Conservation (phyloP, 208 protist species). For the Leishmania gerbilli region DNA sequence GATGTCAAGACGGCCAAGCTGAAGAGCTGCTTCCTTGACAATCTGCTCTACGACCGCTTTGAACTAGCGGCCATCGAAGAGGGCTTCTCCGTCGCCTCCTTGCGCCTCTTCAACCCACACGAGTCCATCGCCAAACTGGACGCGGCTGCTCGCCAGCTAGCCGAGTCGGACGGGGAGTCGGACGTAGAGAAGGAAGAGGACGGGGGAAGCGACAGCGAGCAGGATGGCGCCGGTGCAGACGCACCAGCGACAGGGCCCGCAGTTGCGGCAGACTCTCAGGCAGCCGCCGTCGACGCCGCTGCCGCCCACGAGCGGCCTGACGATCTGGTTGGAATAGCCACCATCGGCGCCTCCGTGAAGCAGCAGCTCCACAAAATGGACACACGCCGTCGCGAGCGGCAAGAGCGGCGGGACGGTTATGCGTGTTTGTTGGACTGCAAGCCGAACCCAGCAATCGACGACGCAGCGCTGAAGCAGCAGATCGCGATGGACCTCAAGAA, state of each 20-base stretch:
- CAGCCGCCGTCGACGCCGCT: neutral
- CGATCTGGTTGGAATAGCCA: neutral
- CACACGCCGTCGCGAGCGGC: conserved; percentile 77
- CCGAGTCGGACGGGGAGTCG: conserved; percentile 37
- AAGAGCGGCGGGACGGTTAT: conserved; percentile 68
- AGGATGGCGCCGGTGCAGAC: neutral
- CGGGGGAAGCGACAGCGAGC: conserved; percentile 16
- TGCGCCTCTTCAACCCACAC: conserved; percentile 81
- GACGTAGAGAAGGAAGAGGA: conserved; percentile 18
- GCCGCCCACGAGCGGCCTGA: conserved; percentile 9
- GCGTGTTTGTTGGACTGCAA: conserved; percentile 60
- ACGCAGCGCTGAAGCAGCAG: conserved; percentile 65
- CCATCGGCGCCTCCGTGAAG: conserved; percentile 65
- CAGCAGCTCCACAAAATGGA: conserved; percentile 92
- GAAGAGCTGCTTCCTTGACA: conserved; percentile 81
- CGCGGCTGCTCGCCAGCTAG: conserved; percentile 64
- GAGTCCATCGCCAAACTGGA: conserved; percentile 47
- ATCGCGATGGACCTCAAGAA: conserved; percentile 62
- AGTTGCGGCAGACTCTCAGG: neutral
- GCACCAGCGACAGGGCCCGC: neutral
- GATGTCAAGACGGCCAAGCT: conserved; percentile 91
- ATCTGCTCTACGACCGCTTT: conserved; percentile 93
- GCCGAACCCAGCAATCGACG: conserved; percentile 85
- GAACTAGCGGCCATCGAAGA: conserved; percentile 76
- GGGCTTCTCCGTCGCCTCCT: conserved; percentile 84